Conservation (phyloP, 164 flowering plant species). For the Kalanchoe fedtschenkoi region DNA sequence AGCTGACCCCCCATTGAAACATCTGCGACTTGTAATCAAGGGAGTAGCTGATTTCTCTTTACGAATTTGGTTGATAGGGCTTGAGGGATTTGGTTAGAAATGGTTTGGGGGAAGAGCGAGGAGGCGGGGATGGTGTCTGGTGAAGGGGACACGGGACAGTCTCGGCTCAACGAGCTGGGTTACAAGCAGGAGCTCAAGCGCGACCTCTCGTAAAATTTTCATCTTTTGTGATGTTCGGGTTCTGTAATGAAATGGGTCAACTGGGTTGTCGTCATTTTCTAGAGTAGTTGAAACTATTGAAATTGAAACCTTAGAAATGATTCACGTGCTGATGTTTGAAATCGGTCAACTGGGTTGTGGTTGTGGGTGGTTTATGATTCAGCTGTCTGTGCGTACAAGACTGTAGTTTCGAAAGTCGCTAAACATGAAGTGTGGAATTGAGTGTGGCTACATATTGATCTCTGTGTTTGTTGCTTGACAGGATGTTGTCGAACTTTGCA, state of each 20-base stretch:
- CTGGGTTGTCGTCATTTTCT: too few species aligned
- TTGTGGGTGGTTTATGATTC: too few species aligned
- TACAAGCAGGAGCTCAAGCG: conserved; percentile 41
- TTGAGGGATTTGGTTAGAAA: conserved; percentile 8
- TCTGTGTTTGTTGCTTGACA: not conserved
- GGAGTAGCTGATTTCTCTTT: not conserved
- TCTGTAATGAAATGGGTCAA: too few species aligned
- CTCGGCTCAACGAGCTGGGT: conserved; percentile 68
- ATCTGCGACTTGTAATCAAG: not conserved
- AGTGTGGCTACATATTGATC: not conserved
- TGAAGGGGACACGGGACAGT: conserved; percentile 46
- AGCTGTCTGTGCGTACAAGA: too few species aligned
- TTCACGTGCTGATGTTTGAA: not conserved
- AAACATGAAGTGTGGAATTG: not conserved
- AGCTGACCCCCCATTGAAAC: not conserved
- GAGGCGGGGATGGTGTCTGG: conserved; percentile 13
- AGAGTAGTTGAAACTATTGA: not conserved
- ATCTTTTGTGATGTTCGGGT: too few species aligned
- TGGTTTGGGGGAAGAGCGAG: conserved; percentile 20
- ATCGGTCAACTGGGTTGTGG: conserved; percentile 24
- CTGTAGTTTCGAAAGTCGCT: too few species aligned
- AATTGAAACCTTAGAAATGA: too few species aligned
- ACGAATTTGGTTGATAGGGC: not conserved
- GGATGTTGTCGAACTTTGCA: conserved; percentile 44
- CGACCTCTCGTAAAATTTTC: conserved; percentile 15